A percentile compares a stretch with the other conserved stretches of the same genome.
Conservation (phyloP, 768 basidiomycete genomes). For the Lyophyllum decastes region DNA sequence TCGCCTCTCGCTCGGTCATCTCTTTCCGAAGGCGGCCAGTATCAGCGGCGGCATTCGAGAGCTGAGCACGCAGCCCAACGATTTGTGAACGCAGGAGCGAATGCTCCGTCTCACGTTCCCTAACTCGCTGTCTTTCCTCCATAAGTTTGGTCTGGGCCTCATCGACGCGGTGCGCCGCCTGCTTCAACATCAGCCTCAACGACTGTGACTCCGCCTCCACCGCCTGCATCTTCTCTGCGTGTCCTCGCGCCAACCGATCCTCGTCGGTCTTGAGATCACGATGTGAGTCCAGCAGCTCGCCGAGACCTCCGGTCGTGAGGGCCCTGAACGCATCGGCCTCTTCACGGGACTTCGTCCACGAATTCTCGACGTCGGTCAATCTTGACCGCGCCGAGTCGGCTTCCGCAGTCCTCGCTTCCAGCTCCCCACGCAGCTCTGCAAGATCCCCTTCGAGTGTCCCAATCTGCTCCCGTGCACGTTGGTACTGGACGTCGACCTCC, state of each 20-base stretch:
- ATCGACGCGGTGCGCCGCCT: conserved; percentile 70
- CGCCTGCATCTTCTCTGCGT: conserved; percentile 80
- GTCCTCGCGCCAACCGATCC: conserved; percentile 70
- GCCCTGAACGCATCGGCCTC: conserved; percentile 91
- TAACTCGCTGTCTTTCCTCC: conserved; percentile 66
- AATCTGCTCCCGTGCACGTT: conserved; percentile 70
- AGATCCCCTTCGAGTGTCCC: conserved; percentile 74
- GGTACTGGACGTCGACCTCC: conserved; percentile 77
- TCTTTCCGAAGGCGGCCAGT: conserved; percentile 72
- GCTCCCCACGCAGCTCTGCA: conserved; percentile 75
- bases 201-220: conserved; percentile 78
- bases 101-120: conserved; percentile 66
- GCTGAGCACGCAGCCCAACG: conserved; percentile 69
- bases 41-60: conserved; percentile 69
- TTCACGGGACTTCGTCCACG: conserved; percentile 89
- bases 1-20: conserved; percentile 62
- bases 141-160: conserved; percentile 63
- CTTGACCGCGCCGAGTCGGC: conserved; percentile 66
- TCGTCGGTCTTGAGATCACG: conserved; percentile 84
- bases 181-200: conserved; percentile 78
- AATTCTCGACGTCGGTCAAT: conserved; percentile 81
- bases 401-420: conserved; percentile 76
- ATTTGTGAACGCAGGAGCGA: conserved; percentile 71
- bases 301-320: conserved; percentile 82
- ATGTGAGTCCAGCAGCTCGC: conserved; percentile 86